Evolutionary conservation across 805 yeast genomes (phyloP).

Genomic region (Scheffersomyces amazonensis): DNA sequence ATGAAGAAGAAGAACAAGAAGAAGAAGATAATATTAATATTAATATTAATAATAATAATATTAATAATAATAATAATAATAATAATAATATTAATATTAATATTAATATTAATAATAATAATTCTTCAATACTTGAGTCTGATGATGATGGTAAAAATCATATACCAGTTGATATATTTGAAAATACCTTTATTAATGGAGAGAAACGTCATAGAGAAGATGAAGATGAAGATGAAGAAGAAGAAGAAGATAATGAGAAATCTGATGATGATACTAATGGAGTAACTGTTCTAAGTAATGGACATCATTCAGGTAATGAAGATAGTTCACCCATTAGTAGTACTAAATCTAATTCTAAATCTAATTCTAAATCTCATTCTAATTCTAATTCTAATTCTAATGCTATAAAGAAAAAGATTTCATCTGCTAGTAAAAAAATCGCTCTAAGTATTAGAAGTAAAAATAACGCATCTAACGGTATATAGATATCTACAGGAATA

Average conservation of each 20-base stretch:
- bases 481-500: background rate
- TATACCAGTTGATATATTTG: conserved; percentile 13
- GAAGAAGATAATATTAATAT: background rate
- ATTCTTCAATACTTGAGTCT: no score
- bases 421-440: conserved; percentile 12
- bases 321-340: no score
- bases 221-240: conserved; percentile 3
- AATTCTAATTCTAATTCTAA: conserved; percentile 5
- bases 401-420: conserved; percentile 10
- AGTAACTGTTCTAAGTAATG: background rate
- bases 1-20: conserved; percentile 13
- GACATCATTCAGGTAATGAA: no score
- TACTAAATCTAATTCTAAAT: background rate
- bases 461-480: background rate
- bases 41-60: background rate
- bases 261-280: background rate
- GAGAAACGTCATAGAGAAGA: conserved; percentile 18
- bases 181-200: conserved; percentile 7
- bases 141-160: no score
- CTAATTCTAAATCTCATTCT: background rate
- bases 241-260: background rate
- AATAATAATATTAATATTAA: background rate
- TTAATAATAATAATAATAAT: no score
- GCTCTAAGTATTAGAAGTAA: conserved; percentile 8
- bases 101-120: no score